Percentiles rank a stretch among this genome's conserved stretches.
Evolutionary conservation across 1,284 basidiomycete species (phyloP).

Genomic region (Naganishia sp.): DNA sequence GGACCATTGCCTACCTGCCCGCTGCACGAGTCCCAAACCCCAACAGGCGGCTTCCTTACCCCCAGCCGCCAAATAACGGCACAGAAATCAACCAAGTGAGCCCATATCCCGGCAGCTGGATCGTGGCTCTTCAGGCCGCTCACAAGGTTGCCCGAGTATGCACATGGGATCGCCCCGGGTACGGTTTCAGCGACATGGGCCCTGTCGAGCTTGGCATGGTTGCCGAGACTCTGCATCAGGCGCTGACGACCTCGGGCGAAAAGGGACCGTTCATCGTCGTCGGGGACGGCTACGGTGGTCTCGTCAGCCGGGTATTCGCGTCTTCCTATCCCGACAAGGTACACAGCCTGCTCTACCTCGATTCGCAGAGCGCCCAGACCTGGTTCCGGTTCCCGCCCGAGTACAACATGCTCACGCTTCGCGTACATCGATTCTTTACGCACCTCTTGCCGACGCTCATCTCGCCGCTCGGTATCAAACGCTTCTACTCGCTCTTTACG

Average conservation of each 20-base stretch:
- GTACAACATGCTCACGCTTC: slow-evolving; percentile 40
- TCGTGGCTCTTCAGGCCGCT: slow-evolving; percentile 44
- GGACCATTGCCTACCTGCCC: slow-evolving; percentile 43
- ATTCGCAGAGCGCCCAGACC: slow-evolving; percentile 47
- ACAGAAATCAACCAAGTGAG: slow-evolving; percentile 31
- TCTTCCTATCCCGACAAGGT: slow-evolving; percentile 41
- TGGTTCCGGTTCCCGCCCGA: slow-evolving; percentile 42
- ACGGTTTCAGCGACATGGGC: slow-evolving; percentile 46
- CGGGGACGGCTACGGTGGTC: slow-evolving; percentile 50
- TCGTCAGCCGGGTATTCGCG: slow-evolving; percentile 46
- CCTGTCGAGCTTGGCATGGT: slow-evolving; percentile 45
- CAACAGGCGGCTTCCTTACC: slow-evolving; percentile 40
- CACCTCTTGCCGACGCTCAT: slow-evolving; percentile 44
- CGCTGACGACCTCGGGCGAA: slow-evolving; percentile 39
- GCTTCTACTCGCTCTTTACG: slow-evolving; percentile 44
- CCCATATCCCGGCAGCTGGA: slow-evolving; percentile 44
- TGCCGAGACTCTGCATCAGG: slow-evolving; percentile 42
- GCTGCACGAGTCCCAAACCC: slow-evolving; percentile 48
- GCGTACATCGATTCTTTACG: slow-evolving; percentile 36
- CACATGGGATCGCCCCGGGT: slow-evolving; percentile 51
- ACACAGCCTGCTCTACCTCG: slow-evolving; percentile 47
- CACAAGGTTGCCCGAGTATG: slow-evolving; percentile 47
- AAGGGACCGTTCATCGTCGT: slow-evolving; percentile 40
- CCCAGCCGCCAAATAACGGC: slow-evolving; percentile 38
- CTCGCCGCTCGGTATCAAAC: slow-evolving; percentile 43